Evolutionary conservation across 257 asterid species (phyloP).

Genomic region (Eustoma russellianum): DNA sequence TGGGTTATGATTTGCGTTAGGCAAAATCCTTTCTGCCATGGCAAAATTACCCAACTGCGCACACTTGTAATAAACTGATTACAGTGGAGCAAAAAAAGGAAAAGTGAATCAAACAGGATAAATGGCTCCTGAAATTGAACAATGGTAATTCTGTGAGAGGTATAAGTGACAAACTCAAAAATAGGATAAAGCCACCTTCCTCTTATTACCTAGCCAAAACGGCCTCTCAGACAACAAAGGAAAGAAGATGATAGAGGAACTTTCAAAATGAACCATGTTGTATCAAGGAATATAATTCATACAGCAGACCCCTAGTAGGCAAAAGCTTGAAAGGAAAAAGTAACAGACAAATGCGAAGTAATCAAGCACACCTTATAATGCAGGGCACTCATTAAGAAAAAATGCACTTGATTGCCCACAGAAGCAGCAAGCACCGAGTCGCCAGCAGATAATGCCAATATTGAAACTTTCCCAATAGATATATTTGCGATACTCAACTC

Average conservation of each 20-base stretch:
- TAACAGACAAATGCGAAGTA: not conserved
- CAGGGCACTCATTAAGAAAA: conserved; percentile 74
- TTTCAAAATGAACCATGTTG: not conserved
- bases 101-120: no score
- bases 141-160: no score
- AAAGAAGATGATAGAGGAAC: not conserved
- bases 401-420: conserved; percentile 41
- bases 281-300: not conserved
- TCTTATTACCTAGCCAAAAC: not conserved
- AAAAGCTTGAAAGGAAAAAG: no score
- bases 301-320: no score
- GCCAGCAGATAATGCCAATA: conserved; percentile 51
- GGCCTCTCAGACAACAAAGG: not conserved
- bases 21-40: no score
- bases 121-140: no score
- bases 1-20: no score
- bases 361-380: conserved; percentile 48
- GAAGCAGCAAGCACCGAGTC: conserved; percentile 75
- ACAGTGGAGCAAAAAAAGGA: no score
- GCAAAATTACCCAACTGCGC: no score
- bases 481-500: conserved; percentile 58
- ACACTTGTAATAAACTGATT: no score
- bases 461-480: conserved; percentile 45
- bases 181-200: no score
- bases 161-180: no score